phyloP scores from a whole-genome alignment of 2,329 filamentous ascomycete species.

The Cucurbitaria berberidis region DNA sequence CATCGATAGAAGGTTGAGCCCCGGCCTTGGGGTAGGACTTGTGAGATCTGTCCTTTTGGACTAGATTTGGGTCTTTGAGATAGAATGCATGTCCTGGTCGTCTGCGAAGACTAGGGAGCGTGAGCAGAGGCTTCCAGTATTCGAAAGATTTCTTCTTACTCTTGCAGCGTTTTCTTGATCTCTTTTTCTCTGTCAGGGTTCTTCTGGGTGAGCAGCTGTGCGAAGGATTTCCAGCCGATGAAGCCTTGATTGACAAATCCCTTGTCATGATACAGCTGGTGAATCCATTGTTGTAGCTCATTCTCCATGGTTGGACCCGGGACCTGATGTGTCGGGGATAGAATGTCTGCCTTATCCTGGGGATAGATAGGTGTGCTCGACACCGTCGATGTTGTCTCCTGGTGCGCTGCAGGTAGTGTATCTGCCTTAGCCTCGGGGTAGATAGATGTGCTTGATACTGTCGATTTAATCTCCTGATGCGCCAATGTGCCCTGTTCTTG shows the following conservation, averaged over 20 bases:
- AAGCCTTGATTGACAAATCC: neutral
- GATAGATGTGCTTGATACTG: neutral
- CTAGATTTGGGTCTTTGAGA: neutral
- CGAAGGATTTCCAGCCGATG: neutral
- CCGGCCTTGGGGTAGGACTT: neutral
- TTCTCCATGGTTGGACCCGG: neutral
- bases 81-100: neutral
- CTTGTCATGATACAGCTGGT: neutral
- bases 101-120: neutral
- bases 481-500: neutral
- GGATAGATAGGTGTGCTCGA: neutral
- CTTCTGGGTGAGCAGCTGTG: neutral
- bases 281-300: neutral
- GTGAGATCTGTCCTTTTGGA: neutral
- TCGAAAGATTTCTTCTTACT: neutral
- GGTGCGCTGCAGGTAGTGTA: too few species aligned
- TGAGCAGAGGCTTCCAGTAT: neutral
- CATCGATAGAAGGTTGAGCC: neutral
- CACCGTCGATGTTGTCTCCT: neutral
- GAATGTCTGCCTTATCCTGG: neutral
- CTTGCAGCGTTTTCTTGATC: neutral
- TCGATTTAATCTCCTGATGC: neutral
- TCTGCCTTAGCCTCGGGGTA: neutral
- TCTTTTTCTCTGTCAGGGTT: neutral
- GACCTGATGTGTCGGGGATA: too few species aligned